Percentiles rank a stretch among this genome's conserved stretches.
Evolutionary conservation across 192 early-diverging fungal genomes (phyloP).

Genomic region (Backusella tarrabulga): DNA sequence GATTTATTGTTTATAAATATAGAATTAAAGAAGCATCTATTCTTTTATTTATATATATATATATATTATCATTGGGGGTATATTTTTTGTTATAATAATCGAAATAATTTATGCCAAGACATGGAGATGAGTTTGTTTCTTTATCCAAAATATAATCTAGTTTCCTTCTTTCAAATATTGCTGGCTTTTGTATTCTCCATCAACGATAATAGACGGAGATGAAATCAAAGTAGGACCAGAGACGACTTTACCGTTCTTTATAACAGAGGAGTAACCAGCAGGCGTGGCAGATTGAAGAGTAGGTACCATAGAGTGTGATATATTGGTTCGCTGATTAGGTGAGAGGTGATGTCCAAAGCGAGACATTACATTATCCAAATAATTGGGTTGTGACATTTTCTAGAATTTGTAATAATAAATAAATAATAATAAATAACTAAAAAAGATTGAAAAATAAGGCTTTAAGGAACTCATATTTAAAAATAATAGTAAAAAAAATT

Average conservation of each 20-base stretch:
- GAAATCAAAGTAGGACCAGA: not conserved
- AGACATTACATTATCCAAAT: constrained; percentile 21
- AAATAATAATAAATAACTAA: not conserved
- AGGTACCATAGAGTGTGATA: constrained; percentile 14
- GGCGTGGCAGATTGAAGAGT: constrained; percentile 11
- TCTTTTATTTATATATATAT: not conserved
- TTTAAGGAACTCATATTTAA: not conserved
- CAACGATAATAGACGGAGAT: not conserved
- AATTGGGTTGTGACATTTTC: constrained; percentile 10
- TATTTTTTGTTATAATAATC: not conserved
- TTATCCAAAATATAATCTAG: not conserved
- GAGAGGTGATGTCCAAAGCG: constrained; percentile 23
- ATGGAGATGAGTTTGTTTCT: not conserved
- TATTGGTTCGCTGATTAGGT: constrained; percentile 5
- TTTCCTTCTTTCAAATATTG: not conserved
- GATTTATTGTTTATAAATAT: not conserved
- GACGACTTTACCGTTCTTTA: not conserved
- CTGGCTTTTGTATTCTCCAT: not conserved
- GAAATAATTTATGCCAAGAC: not conserved
- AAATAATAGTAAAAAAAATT: not conserved
- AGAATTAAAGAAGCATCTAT: not conserved
- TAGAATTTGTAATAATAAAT: not conserved
- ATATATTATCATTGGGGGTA: not conserved
- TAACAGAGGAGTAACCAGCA: not conserved
- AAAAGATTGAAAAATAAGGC: not conserved